Base-by-base conservation (phyloP, 2,329 filamentous ascomycete genomes). In the Xylaria sp. region DNA sequence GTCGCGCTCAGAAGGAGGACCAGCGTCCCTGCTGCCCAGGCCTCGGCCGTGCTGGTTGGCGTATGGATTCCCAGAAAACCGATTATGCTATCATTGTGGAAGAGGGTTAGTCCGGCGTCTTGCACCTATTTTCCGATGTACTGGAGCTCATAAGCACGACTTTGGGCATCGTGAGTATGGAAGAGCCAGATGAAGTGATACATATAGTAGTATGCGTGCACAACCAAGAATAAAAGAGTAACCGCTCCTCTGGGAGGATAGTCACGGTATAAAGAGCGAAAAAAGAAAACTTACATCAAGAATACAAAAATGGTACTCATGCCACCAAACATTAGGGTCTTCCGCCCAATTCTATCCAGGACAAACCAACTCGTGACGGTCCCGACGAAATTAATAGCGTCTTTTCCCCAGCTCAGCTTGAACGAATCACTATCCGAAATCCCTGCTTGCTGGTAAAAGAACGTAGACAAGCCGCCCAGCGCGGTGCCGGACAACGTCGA, bases 361-460 rank as follows among this genome's bases (percentile, higher is more conserved):
- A 76, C 68, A 38, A 73, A 69, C 78, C 79, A 81, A 15, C 78
- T 79, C 3, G 73, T 65, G 6, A 80, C 70, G 0, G 78, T 81
- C 4, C 78, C 79, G 2, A 78, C 67, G 40, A 77, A 76, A 37
- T 75, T 78, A 10, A 81, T 72, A 4, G 72, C 74, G 48, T 75
- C 75, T 49, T 75, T 72, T 3, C 75, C 78, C 59, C 79, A 74
- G 19, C 69, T 58, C 9, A 76, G 65, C 59, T 73, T 72, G 64
- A 73, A 75, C 25, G 72, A 70, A 47, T 75, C 68, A n/a, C 57
- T 60, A 17, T 68, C 67, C 3, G 71, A 71, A 17, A 78, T 71
- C 13, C 75, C 74, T 17, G 72, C 75, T 58, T 74, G 75, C 61
- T 76, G 70, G 56, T 73, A 77, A 58, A 77, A 78, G 54, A 74